Evolutionary conservation across 805 yeast species (phyloP).

Genomic region (Yamadazyma sp.): DNA sequence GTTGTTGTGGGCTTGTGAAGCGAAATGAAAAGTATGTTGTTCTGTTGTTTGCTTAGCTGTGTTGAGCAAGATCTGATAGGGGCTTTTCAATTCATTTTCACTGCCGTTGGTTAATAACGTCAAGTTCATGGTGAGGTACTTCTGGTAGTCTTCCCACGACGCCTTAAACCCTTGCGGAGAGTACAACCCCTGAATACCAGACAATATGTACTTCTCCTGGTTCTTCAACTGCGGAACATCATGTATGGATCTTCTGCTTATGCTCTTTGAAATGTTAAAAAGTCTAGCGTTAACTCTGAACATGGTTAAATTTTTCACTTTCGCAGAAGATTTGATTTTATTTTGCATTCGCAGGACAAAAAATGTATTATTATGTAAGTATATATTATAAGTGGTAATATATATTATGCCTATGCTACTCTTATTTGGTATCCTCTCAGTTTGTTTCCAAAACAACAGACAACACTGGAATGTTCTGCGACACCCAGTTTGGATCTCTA

Average conservation of each 20-base stretch:
- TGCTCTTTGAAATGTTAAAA: background rate
- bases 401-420: too few species aligned
- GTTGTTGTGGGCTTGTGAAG: constrained; percentile 90
- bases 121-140: constrained; percentile 56
- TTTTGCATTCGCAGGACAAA: too few species aligned
- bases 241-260: constrained; percentile 56
- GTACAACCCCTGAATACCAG: constrained; percentile 67
- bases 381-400: too few species aligned
- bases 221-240: constrained; percentile 58
- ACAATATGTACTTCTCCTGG: constrained; percentile 33
- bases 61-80: constrained; percentile 66
- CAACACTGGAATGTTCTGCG: constrained; percentile 57
- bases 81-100: constrained; percentile 70
- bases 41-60: constrained; percentile 66
- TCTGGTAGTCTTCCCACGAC: constrained; percentile 84
- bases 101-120: constrained; percentile 73
- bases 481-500: constrained; percentile 72
- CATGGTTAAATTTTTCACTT: constrained; percentile 8
- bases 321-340: too few species aligned
- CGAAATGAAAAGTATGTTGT: constrained; percentile 77
- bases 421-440: too few species aligned
- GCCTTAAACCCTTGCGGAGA: constrained; percentile 62
- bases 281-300: constrained; percentile 8
- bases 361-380: too few species aligned
- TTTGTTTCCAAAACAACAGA: constrained; percentile 11